Evolutionary conservation across 768 basidiomycete genomes (phyloP).

Genomic region (Pulveroboletus sp.): DNA sequence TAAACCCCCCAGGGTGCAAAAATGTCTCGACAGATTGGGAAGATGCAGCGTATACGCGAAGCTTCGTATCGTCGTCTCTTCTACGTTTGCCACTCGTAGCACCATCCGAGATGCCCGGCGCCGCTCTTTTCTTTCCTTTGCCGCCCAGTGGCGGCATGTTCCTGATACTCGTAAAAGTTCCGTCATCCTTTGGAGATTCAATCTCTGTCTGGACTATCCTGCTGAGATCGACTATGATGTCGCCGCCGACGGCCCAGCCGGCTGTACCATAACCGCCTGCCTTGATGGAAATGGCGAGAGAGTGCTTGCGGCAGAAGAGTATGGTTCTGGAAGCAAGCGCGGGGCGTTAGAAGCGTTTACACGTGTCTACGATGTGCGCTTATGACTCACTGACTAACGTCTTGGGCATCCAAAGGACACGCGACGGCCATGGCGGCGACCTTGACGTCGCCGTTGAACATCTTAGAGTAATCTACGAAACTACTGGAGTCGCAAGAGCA

Average conservation of each 20-base stretch:
- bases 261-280: constrained; percentile 90
- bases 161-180: constrained; percentile 56
- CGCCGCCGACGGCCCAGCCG: constrained; percentile 84
- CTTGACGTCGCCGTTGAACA: constrained; percentile 79
- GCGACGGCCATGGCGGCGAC: constrained; percentile 58
- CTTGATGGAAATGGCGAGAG: constrained; percentile 74
- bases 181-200: constrained; percentile 51
- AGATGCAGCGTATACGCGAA: constrained; percentile 52
- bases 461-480: constrained; percentile 32
- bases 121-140: constrained; percentile 50
- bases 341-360: constrained; percentile 4
- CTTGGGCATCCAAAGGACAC: constrained; percentile 72
- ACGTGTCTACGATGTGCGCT: constrained; percentile 1
- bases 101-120: constrained; percentile 5
- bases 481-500: constrained; percentile 13
- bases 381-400: constrained; percentile 73
- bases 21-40: constrained; percentile 51
- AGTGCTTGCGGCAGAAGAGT: constrained; percentile 67
- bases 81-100: constrained; percentile 45
- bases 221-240: constrained; percentile 79
- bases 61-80: constrained; percentile 49
- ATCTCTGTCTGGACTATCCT: constrained; percentile 65
- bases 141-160: constrained; percentile 48
- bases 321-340: constrained; percentile 46
- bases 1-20: constrained; percentile 32